phyloP scores from a whole-genome alignment of 108 stramenopile species.

The Epithemia pelagica region DNA sequence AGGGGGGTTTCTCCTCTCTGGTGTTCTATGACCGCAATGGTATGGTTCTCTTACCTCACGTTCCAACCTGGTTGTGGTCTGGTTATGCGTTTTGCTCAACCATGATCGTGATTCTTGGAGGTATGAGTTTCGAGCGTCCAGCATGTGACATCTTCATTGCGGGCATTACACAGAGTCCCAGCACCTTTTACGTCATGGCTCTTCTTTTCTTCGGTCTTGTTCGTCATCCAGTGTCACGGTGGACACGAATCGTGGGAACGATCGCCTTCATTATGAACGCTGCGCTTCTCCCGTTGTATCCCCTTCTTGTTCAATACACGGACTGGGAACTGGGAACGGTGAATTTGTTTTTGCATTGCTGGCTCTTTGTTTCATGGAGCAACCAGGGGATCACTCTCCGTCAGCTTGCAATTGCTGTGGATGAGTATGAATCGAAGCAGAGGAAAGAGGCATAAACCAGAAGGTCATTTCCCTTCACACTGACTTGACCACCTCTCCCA shows the following conservation, averaged over 20 bases:
- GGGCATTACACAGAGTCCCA: constrained; percentile 64
- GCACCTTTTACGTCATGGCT: constrained; percentile 60
- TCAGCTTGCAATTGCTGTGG: constrained; percentile 20
- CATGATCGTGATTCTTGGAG: constrained; percentile 38
- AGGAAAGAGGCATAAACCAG: background rate
- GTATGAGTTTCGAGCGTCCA: constrained; percentile 71
- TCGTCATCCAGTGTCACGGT: constrained; percentile 7
- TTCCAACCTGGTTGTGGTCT: constrained; percentile 58
- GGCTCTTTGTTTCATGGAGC: constrained; percentile 70
- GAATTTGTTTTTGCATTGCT: constrained; percentile 73
- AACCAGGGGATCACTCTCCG: constrained; percentile 63
- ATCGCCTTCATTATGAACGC: constrained; percentile 74
- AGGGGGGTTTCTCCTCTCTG: background rate
- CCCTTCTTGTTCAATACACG: constrained; percentile 63
- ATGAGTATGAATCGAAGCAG: constrained; percentile 1
- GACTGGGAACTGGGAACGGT: constrained; percentile 46
- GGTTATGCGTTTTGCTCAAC: constrained; percentile 45
- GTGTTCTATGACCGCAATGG: background rate
- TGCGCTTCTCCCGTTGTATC: constrained; percentile 75
- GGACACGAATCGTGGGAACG: constrained; percentile 28
- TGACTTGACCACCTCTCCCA: too few relatives aligned
- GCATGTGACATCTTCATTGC: constrained; percentile 90
- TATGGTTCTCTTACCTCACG: constrained; percentile 6
- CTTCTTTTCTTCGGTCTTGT: constrained; percentile 7
- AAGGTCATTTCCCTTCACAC: too few relatives aligned